Percentiles rank a stretch among this genome's conserved stretches.
Conservation (phyloP, 768 basidiomycete species). For the Pleurotus giganteus region DNA sequence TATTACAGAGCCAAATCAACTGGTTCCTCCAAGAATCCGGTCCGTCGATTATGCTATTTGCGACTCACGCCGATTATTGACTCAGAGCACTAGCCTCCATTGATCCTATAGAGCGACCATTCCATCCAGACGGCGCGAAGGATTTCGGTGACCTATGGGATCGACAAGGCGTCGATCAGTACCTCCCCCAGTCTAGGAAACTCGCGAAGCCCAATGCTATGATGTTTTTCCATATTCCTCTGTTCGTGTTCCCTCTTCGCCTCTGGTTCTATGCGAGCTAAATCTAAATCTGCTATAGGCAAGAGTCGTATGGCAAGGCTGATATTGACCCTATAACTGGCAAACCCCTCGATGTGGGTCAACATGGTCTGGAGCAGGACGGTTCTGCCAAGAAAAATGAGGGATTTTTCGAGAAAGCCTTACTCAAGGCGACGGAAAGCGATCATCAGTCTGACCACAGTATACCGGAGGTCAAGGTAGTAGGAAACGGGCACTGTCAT, state of each 20-base stretch:
- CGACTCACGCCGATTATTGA: neutral
- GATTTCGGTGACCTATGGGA: constrained; percentile 70
- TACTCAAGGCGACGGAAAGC: constrained; percentile 72
- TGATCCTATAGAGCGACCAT: constrained; percentile 76
- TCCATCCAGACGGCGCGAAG: constrained; percentile 69
- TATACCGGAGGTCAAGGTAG: constrained; percentile 76
- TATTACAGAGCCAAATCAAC: constrained; percentile 67
- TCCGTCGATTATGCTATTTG: constrained; percentile 19
- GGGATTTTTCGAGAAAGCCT: constrained; percentile 81
- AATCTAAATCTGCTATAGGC: constrained; percentile 40
- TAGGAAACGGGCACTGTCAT: constrained; percentile 91
- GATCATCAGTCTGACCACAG: constrained; percentile 49
- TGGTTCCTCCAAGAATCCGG: constrained; percentile 88
- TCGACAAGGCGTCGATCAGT: constrained; percentile 54
- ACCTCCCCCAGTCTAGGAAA: constrained; percentile 48
- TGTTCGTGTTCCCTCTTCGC: constrained; percentile 45
- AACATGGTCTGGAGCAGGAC: constrained; percentile 51
- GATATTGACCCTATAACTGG: constrained; percentile 65
- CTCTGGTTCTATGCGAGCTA: neutral
- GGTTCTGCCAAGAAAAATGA: constrained; percentile 71
- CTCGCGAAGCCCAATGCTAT: constrained; percentile 93
- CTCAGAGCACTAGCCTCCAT: constrained; percentile 45
- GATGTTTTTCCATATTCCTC: constrained; percentile 97
- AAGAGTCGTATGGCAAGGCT: constrained; percentile 69
- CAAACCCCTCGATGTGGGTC: constrained; percentile 67